Evolutionary conservation across 441 rosid species (phyloP).

Genomic region (Geranium incanum): DNA sequence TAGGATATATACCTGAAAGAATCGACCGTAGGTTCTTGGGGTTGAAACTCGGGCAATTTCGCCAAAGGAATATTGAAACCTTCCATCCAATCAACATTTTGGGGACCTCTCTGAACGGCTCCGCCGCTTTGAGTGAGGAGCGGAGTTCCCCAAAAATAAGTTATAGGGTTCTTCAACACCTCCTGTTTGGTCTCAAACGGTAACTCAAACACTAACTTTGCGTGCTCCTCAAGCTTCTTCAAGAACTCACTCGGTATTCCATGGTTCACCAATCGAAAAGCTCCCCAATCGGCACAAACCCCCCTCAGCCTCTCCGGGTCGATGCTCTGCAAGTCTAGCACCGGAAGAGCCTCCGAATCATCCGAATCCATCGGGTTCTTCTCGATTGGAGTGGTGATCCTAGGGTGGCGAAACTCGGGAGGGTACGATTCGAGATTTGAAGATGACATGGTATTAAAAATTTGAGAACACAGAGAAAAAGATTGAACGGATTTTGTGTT

Average conservation of each 20-base stretch:
- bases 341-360: conserved; percentile 30
- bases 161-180: conserved; percentile 31
- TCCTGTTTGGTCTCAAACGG: conserved; percentile 48
- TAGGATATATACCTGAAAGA: conserved; percentile 47
- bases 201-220: conserved; percentile 34
- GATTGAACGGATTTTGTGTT: background rate
- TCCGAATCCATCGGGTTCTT: background rate
- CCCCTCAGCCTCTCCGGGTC: conserved; percentile 36
- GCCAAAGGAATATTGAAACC: conserved; percentile 48
- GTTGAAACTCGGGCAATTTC: conserved; percentile 31
- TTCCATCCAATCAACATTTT: conserved; percentile 46
- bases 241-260: conserved; percentile 43
- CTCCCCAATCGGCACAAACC: conserved; percentile 62
- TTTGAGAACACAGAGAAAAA: too few species aligned
- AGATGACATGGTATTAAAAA: background rate
- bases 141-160: conserved; percentile 75
- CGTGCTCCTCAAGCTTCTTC: conserved; percentile 32
- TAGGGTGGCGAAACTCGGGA: background rate
- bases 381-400: background rate
- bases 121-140: conserved; percentile 43
- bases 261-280: conserved; percentile 63
- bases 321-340: conserved; percentile 39
- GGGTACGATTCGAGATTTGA: background rate
- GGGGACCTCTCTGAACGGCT: conserved; percentile 29
- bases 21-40: conserved; percentile 23